A percentile compares a stretch with the other conserved stretches of the same genome.
Conservation (phyloP, 441 rosid genomes). For the Corymbia citriodora region DNA sequence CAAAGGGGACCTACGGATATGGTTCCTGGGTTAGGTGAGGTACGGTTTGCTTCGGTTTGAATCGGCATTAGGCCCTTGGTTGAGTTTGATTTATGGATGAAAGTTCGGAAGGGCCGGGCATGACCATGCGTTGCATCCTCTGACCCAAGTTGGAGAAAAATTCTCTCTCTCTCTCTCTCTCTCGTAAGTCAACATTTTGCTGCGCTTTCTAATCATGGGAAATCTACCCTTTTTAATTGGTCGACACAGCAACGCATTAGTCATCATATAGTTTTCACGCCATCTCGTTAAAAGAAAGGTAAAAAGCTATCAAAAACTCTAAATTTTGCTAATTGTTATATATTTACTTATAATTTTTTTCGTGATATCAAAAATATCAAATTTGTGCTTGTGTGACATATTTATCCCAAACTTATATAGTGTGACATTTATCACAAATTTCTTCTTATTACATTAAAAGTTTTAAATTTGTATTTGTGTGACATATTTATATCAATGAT, state of each 20-base stretch:
- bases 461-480: too few relatives aligned
- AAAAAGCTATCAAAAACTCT: too few relatives aligned
- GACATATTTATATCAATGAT: too few relatives aligned
- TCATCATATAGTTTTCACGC: neutral
- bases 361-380: too few relatives aligned
- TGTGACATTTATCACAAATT: too few relatives aligned
- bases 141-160: neutral
- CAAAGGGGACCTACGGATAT: neutral
- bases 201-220: neutral
- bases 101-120: neutral
- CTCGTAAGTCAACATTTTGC: neutral
- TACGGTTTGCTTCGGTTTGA: neutral
- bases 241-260: neutral
- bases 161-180: neutral
- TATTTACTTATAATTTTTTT: too few relatives aligned
- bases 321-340: too few relatives aligned
- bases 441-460: too few relatives aligned
- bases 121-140: neutral
- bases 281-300: neutral
- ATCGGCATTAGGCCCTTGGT: neutral
- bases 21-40: neutral
- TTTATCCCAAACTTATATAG: too few relatives aligned
- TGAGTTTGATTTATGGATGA: neutral
- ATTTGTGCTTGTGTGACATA: too few relatives aligned
- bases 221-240: neutral